Conservation (phyloP, 1,139 yeast genomes). For the Hemisphaericaspora subhashii region DNA sequence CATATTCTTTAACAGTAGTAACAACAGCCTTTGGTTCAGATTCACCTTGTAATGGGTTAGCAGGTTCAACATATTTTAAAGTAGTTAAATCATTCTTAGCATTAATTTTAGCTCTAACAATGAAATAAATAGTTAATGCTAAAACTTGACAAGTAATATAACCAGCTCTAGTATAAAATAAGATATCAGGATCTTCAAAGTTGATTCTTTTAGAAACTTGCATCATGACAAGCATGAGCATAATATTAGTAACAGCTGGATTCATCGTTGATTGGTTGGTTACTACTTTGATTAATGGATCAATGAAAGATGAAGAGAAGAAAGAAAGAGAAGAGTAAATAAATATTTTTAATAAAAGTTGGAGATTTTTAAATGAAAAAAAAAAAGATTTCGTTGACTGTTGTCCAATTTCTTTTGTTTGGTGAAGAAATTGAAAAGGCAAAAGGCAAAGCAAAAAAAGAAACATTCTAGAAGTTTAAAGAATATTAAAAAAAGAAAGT, state of each 20-base stretch:
- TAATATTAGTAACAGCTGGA: conserved; percentile 85
- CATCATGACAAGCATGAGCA: conserved; percentile 95
- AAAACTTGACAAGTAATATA: conserved; percentile 68
- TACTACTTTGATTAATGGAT: too few species aligned
- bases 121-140: conserved; percentile 66
- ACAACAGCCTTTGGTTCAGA: conserved; percentile 72
- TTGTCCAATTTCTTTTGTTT: too few species aligned
- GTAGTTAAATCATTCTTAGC: conserved; percentile 90
- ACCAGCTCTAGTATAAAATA: conserved; percentile 74
- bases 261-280: conserved; percentile 55
- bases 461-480: too few species aligned
- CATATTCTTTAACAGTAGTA: conserved; percentile 94
- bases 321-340: too few species aligned
- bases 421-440: too few species aligned
- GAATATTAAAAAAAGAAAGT: too few species aligned
- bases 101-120: conserved; percentile 59
- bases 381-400: too few species aligned
- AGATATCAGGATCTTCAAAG: conserved; percentile 78
- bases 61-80: conserved; percentile 85
- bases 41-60: conserved; percentile 77
- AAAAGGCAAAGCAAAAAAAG: too few species aligned
- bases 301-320: neutral
- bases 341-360: too few species aligned
- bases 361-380: too few species aligned
- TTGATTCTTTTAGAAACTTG: conserved; percentile 89